Percentiles rank a stretch among this genome's conserved stretches.
Conservation (phyloP, 805 yeast genomes). For the Candida rishiriensis region DNA sequence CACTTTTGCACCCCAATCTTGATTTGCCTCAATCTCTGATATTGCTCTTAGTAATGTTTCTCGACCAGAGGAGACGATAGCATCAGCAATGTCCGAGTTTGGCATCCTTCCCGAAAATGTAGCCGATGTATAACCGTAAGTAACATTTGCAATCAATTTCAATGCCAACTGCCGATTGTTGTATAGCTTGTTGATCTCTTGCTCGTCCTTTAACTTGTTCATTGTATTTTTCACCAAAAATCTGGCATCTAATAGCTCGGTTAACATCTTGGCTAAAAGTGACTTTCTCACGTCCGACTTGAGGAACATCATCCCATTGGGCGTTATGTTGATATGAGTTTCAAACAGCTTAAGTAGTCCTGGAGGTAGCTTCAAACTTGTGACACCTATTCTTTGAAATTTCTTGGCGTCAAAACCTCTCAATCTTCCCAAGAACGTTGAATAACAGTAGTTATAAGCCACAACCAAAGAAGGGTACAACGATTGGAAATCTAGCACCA, state of each 20-base stretch:
- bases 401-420: conserved; percentile 44
- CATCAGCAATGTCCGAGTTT: conserved; percentile 89
- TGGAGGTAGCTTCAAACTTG: conserved; percentile 43
- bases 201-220: conserved; percentile 45
- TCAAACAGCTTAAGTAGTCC: conserved; percentile 52
- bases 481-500: conserved; percentile 91
- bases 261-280: conserved; percentile 74
- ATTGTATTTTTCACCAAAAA: conserved; percentile 74
- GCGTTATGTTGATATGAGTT: conserved; percentile 64
- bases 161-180: conserved; percentile 81
- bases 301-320: conserved; percentile 82
- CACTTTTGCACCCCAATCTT: conserved; percentile 80
- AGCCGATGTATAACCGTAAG: conserved; percentile 94
- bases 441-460: conserved; percentile 85
- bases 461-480: conserved; percentile 89
- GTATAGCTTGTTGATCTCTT: conserved; percentile 49
- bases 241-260: conserved; percentile 76
- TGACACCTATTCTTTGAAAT: conserved; percentile 50
- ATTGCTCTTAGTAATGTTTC: conserved; percentile 76
- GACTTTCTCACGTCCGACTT: conserved; percentile 65
- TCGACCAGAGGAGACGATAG: conserved; percentile 86
- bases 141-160: conserved; percentile 89
- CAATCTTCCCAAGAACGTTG: conserved; percentile 64
- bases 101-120: conserved; percentile 98
- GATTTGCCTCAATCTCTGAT: conserved; percentile 53